Evolutionary conservation across 805 yeast species (phyloP).

Genomic region (Peterozyma toletana): DNA sequence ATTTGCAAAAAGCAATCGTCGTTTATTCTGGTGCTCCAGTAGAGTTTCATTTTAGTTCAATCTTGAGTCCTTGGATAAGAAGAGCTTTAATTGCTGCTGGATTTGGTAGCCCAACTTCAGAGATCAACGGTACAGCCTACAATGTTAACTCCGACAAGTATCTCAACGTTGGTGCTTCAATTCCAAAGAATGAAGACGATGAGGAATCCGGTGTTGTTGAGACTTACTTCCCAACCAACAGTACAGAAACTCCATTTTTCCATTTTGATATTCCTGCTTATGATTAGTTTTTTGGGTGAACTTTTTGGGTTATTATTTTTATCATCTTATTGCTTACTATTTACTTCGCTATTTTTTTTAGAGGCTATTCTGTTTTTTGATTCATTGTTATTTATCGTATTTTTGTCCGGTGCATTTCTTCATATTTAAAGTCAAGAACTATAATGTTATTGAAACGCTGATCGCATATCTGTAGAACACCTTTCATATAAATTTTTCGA

Average conservation of each 20-base stretch:
- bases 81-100: constrained; percentile 70
- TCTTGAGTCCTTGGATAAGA: constrained; percentile 81
- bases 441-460: no score
- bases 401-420: no score
- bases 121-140: constrained; percentile 31
- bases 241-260: constrained; percentile 68
- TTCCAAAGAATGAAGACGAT: constrained; percentile 24
- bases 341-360: no score
- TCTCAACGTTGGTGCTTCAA: constrained; percentile 16
- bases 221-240: constrained; percentile 35
- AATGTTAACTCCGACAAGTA: constrained; percentile 13
- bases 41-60: constrained; percentile 85
- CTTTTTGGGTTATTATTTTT: no score
- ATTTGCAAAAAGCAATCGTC: constrained; percentile 64
- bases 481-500: no score
- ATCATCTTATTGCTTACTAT: no score
- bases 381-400: no score
- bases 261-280: constrained; percentile 71
- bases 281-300: constrained; percentile 8
- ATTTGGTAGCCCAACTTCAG: constrained; percentile 40
- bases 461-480: no score
- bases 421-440: no score
- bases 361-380: no score
- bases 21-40: constrained; percentile 75
- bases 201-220: constrained; percentile 12